Percentiles rank a stretch among this genome's conserved stretches.
Evolutionary conservation across 139 green algal species (phyloP).

Genomic region (Closterium sp.): DNA sequence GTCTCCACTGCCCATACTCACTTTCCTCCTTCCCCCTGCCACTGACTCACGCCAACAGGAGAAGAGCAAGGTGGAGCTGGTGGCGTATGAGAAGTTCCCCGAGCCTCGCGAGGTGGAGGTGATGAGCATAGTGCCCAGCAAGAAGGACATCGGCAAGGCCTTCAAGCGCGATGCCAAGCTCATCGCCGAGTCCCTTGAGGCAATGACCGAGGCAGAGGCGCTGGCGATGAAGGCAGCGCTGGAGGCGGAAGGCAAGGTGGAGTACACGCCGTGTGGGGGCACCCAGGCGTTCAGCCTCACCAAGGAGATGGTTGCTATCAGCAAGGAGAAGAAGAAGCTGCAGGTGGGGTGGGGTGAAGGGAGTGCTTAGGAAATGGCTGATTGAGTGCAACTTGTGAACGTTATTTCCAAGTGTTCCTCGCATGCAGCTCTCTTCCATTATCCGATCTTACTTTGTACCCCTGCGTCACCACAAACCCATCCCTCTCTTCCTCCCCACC

Average conservation of each 20-base stretch:
- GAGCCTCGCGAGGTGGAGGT: too few relatives aligned
- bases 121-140: slow-evolving; percentile 64
- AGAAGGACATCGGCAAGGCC: slow-evolving; percentile 81
- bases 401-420: too few relatives aligned
- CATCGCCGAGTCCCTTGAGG: slow-evolving; percentile 67
- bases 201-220: slow-evolving; percentile 59
- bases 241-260: slow-evolving; percentile 49
- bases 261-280: slow-evolving; percentile 54
- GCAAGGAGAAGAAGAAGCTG: slow-evolving; percentile 63
- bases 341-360: neutral
- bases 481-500: neutral
- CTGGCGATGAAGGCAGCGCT: slow-evolving; percentile 60
- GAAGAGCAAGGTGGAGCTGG: too few relatives aligned
- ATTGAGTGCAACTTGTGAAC: neutral
- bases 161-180: slow-evolving; percentile 86
- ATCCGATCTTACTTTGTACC: neutral
- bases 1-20: too few relatives aligned
- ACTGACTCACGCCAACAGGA: too few relatives aligned
- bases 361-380: neutral
- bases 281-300: slow-evolving; percentile 44
- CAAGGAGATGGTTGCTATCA: slow-evolving; percentile 58
- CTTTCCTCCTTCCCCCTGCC: too few relatives aligned
- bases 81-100: too few relatives aligned
- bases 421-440: neutral
- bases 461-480: neutral